Base-by-base conservation (phyloP, 75 land plant species). In the Sequoia sempervirens region DNA sequence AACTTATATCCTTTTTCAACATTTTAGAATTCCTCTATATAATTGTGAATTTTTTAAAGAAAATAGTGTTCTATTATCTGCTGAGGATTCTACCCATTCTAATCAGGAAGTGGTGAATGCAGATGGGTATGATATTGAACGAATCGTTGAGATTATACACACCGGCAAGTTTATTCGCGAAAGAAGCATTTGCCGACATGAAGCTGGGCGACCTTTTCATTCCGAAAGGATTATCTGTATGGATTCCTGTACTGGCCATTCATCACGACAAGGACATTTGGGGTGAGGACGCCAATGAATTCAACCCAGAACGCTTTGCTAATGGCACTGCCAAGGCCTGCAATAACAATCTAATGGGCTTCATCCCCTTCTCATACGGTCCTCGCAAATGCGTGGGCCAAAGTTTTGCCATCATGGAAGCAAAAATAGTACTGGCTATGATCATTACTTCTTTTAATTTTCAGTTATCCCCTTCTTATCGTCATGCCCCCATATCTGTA, bases 61-160 rank as follows among this genome's bases (percentile, higher is more conserved):
- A 47, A 47, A 47, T 47, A 1, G 50, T 47, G 11, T 45, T 45
- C 7, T 45, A 45, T 45, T 45, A 47, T 9, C 12, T 1, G 10
- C 1, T 10, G 50, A 47, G 41, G 50, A 50, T 50, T 50, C 53
- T 50, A 13, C 2, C 53, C 53, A 13, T 50, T 50, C 53, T 50
- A 50, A 50, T 50, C 53, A 50, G 12, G 14, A 50, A 47, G 53
- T 50, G 53, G 53, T 50, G 53, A 12, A 46, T 87, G 85, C 90
- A 95, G 97, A 34, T 96, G 87, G 92, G 89, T 4, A 96, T 90
- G 92, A 88, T 96, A 45, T 83, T 94, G n/a, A 91, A 92, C 40
- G 98, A 96, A 82, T 85, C 90, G 2, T 52, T 90, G 72, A 86
- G 97, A 20, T 80, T 95, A 20, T 95, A 94, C 76, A 82, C 91